Base-by-base conservation (phyloP, 208 protist genomes). In the Acanthamoeba triangularis region DNA sequence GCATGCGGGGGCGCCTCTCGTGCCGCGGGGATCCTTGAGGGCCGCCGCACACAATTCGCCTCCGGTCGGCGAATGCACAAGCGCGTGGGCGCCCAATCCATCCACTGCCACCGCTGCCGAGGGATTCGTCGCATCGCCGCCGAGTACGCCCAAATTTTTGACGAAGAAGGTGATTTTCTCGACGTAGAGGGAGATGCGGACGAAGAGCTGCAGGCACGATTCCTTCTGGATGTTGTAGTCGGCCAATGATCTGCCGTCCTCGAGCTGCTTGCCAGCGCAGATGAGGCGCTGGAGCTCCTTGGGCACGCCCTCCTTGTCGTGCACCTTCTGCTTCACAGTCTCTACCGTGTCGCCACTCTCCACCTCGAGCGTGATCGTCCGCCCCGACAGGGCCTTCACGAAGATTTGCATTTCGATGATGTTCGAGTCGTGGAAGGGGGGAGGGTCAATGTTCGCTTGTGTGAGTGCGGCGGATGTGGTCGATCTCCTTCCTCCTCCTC, bases 281-380 rank as follows among this genome's bases (percentile, higher is more conserved):
- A 99, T 98, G 67, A 99, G 97, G 52, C 98, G 97, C 98, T 99
- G 98, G 97, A 99, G 98, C 93, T 99, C 98, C 95, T 98, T 98
- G 20, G 98, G 98, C 96, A 99, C 99, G 94, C 99, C 99, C 98
- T 99, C 99, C 98, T 99, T 99, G 98, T 99, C 99, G 98, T 99
- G 99, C 95, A 99, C 99, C 98, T 99, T 99, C 35, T 98, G 97
- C 98, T 99, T 99, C 96, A 99, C 98, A 94, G 99, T 99, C 96
- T 99, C 98, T 95, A 99, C 99, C 54, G 99, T 99, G 97, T 99
- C 99, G 87, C 96, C 98, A 56, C 98, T 96, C 97, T 99, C 99
- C 20, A 99, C 99, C 97, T 99, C 99, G 20, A 99, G 98, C 49
- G 99, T 99, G 98, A 99, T 99, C 74, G 99, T 99, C 98, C 99